Evolutionary conservation across 2,329 filamentous ascomycete genomes (phyloP), one percentile per base, ranked within the genome.

Genomic region (Sclerotinia minor): DNA sequence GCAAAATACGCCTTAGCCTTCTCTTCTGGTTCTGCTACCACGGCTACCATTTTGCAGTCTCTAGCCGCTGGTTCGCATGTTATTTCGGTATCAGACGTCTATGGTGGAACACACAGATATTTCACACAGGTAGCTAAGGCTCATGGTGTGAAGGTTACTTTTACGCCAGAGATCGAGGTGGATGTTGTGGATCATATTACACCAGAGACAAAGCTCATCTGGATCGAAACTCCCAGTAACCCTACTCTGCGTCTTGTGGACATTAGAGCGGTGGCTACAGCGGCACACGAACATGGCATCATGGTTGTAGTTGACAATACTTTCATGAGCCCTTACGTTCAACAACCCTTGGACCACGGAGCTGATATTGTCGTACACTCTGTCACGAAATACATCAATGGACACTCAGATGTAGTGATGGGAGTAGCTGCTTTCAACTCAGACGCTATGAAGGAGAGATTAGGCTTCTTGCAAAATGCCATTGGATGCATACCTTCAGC

Each of bases 241-340:
- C 95, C 95, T 0, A 99, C 95, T 8, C 84, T 99, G 68, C 88
- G 91, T 38, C 85, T 99, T 59, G 94, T 98, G 72, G 94, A 99
- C 80, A 97, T 99, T 77, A 85, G 91, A 74, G 89, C 92, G 65
- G 91, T 99, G 52, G 90, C 91, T 38, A 87, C 87, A 38, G 85
- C 90, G 67, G 95, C 95, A 24, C 95, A 98, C 79, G 84, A 89
- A 75, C 91, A 92, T 76, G 94, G 94, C 70, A 92, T 98, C 76
- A 84, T 92, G 77, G 95, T 99, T 54, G 95, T 99, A n/a, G 95
- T 99, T 53, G 95, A 99, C 83, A 99, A 99, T 83, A 99, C 95
- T 26, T 99, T 99, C 84, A 84, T 98, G 77, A 94, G 91, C 70
- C 95, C 95, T 44, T 99, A 98, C 79, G 86, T 99, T 59, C 95